phyloP scores from a whole-genome alignment of 208 protist genomes.

The Novymonas esmeraldas region DNA sequence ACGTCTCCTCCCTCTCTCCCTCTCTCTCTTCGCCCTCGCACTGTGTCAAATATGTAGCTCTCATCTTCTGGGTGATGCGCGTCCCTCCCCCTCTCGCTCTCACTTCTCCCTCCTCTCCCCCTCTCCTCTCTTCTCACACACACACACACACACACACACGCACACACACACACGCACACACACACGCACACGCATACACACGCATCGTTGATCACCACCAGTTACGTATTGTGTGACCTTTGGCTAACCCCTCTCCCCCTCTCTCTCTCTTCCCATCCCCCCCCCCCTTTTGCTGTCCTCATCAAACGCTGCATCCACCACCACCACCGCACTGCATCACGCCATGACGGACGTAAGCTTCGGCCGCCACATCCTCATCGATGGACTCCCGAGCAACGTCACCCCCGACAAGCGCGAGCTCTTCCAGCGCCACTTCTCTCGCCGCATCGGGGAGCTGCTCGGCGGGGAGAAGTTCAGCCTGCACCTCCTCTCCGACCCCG shows the following conservation, averaged over 20 bases:
- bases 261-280: neutral
- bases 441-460: conserved; percentile 66
- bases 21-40: too few species aligned
- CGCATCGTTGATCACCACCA: neutral
- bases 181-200: neutral
- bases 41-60: too few species aligned
- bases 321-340: neutral
- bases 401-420: conserved; percentile 78
- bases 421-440: conserved; percentile 68
- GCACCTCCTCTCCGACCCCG: conserved; percentile 64
- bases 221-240: too few species aligned
- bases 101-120: neutral
- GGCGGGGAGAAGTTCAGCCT: conserved; percentile 77
- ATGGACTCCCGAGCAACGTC: conserved; percentile 84
- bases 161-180: neutral
- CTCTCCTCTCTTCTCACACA: neutral
- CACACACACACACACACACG: neutral
- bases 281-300: neutral
- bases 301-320: neutral
- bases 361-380: conserved; percentile 73
- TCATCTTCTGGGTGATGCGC: too few species aligned
- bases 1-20: neutral
- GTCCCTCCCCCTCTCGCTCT: too few species aligned
- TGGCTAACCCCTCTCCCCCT: neutral
- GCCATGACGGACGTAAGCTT: conserved; percentile 49